Evolutionary conservation across 192 early-diverging fungal species (phyloP), one percentile per base, ranked within the genome.

Genomic region (Mortierella claussenii): DNA sequence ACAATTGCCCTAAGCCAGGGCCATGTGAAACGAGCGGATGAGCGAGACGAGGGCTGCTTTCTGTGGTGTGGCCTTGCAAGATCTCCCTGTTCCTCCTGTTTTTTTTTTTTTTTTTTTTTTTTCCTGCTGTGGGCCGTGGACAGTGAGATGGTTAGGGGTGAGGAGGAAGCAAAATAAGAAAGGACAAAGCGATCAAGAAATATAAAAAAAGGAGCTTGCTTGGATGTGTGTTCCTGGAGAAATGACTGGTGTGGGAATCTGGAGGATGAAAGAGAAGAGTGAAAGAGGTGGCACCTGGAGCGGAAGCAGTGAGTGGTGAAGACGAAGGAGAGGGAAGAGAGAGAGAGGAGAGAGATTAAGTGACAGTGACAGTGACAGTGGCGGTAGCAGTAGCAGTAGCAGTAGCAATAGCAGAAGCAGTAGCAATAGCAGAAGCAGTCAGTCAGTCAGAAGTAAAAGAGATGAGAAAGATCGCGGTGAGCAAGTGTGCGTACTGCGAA

Each of bases 341-440:
- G 40, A 23, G 44, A 36, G 46, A 37, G 58, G 45, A 33, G 26
- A 33, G 48, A 30, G 54, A 17, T 28, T 12, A 48, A 23, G 54
- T 44, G 12, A 18, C 17, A 26, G 32, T 5, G 52, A 5, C 17
- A 33, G n/a, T n/a, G n/a, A n/a, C n/a, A n/a, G n/a, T n/a, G n/a
- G n/a, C n/a, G n/a, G n/a, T n/a, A n/a, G n/a, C n/a, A n/a, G n/a
- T n/a, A n/a, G n/a, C n/a, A n/a, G n/a, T n/a, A n/a, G n/a, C n/a
- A n/a, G n/a, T n/a, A n/a, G n/a, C n/a, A n/a, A n/a, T n/a, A n/a
- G n/a, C n/a, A n/a, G n/a, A n/a, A n/a, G n/a, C n/a, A n/a, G n/a
- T n/a, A n/a, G n/a, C n/a, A n/a, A n/a, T n/a, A n/a, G n/a, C n/a
- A n/a, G n/a, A n/a, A n/a, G n/a, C n/a, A n/a, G n/a, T n/a, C n/a